phyloP scores from a whole-genome alignment of 768 basidiomycete species.

The Pisolithus sp. region DNA sequence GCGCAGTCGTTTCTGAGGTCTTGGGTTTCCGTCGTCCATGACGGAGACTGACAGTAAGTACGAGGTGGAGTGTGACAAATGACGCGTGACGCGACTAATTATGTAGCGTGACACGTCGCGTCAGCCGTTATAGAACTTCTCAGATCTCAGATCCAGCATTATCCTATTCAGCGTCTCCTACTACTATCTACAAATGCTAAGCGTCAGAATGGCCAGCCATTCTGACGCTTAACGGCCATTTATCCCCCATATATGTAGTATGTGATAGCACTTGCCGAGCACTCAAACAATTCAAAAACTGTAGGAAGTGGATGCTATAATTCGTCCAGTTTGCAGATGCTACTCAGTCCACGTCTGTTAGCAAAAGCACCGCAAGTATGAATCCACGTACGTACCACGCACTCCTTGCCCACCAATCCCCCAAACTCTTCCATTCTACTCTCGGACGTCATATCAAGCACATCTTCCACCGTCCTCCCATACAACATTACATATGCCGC shows the following conservation, averaged over 20 bases:
- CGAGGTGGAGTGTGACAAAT: neutral
- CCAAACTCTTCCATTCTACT: slow-evolving; percentile 42
- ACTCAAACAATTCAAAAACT: too few species aligned
- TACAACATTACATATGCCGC: slow-evolving; percentile 60
- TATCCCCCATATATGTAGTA: too few species aligned
- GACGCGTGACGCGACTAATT: slow-evolving; percentile 22
- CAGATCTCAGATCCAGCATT: slow-evolving; percentile 47
- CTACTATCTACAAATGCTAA: too few species aligned
- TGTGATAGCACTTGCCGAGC: too few species aligned
- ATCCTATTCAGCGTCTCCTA: too few species aligned
- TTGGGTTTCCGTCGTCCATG: slow-evolving; percentile 26
- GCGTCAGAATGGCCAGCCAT: too few species aligned
- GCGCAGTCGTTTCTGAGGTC: slow-evolving; percentile 32
- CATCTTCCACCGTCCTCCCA: slow-evolving; percentile 45
- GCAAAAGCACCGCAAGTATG: too few species aligned
- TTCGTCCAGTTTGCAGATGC: too few species aligned
- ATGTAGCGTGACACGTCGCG: slow-evolving; percentile 26
- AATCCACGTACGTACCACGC: slow-evolving; percentile 41
- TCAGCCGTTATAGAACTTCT: slow-evolving; percentile 8
- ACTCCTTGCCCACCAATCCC: slow-evolving; percentile 39
- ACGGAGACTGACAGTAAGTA: neutral
- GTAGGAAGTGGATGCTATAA: too few species aligned
- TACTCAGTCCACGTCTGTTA: too few species aligned
- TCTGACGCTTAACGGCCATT: too few species aligned
- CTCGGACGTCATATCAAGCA: slow-evolving; percentile 46